These are phyloP conservation scores for Globisporangium lucens DNA, from an alignment of 352 stramenopile species.

Conservation along the genomic window DNA sequence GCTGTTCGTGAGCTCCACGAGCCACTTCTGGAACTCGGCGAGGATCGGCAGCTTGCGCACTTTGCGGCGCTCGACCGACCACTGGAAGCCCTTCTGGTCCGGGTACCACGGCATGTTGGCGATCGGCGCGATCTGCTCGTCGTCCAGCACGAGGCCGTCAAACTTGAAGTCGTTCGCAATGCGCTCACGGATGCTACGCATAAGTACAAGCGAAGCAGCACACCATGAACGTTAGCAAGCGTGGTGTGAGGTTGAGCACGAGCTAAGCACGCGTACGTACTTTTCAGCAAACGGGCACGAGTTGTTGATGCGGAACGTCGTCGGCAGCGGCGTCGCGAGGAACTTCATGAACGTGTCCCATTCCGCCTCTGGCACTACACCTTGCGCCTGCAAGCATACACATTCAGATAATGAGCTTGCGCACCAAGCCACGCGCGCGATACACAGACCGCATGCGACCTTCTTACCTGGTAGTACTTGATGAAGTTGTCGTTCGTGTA, in stretches of 20 bases:
- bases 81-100: slow-evolving; percentile 86
- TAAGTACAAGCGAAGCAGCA: not conserved
- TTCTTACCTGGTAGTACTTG: slow-evolving; percentile 72
- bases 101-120: slow-evolving; percentile 88
- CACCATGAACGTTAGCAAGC: not conserved
- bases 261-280: slow-evolving; percentile 28
- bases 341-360: slow-evolving; percentile 90
- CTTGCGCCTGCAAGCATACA: slow-evolving; percentile 49
- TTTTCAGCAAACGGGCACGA: slow-evolving; percentile 81
- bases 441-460: not conserved
- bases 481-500: slow-evolving; percentile 87
- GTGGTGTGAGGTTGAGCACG: not conserved
- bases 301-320: slow-evolving; percentile 93
- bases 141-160: slow-evolving; percentile 72
- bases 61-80: slow-evolving; percentile 84
- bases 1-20: slow-evolving; percentile 92
- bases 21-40: slow-evolving; percentile 94
- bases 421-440: no score
- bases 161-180: slow-evolving; percentile 87
- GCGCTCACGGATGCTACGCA: slow-evolving; percentile 76
- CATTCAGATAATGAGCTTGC: not conserved
- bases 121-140: slow-evolving; percentile 80
- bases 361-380: slow-evolving; percentile 76
- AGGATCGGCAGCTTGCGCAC: slow-evolving; percentile 92
- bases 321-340: slow-evolving; percentile 87